These are phyloP conservation scores for Phoma sp. DNA, from an alignment of 2,329 filamentous ascomycete species.

Conservation along the genomic window DNA sequence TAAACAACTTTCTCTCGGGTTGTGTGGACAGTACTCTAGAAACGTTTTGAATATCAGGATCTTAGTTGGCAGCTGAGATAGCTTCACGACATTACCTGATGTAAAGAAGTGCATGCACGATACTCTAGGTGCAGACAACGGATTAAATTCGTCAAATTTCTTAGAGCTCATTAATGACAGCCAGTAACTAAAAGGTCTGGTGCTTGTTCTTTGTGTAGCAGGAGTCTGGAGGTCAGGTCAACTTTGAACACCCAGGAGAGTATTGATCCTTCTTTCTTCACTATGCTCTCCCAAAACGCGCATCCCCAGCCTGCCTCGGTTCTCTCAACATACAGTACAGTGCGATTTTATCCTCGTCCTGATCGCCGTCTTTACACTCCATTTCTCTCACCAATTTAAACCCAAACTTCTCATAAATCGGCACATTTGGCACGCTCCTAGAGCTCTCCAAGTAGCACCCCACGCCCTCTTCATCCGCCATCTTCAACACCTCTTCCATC, in stretches of 20 bases:
- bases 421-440: conserved; percentile 70
- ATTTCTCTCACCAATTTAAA: conserved; percentile 71
- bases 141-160: no score
- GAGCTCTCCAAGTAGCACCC: conserved; percentile 75
- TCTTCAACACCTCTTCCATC: conserved; percentile 67
- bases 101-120: no score
- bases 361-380: conserved; percentile 68
- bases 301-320: conserved; percentile 5
- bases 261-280: not conserved
- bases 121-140: no score
- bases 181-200: no score
- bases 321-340: conserved; percentile 56
- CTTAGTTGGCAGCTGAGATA: no score
- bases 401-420: conserved; percentile 73
- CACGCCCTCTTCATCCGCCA: conserved; percentile 68
- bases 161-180: no score
- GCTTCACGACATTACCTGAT: no score
- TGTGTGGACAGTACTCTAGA: no score
- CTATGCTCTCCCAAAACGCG: conserved; percentile 10
- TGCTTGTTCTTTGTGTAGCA: no score
- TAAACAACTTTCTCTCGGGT: not conserved
- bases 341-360: conserved; percentile 50
- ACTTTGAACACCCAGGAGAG: not conserved
- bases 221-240: conserved; percentile 4
- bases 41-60: no score